Conservation (phyloP, 768 basidiomycete species). For the Strobilomyces confusus region DNA sequence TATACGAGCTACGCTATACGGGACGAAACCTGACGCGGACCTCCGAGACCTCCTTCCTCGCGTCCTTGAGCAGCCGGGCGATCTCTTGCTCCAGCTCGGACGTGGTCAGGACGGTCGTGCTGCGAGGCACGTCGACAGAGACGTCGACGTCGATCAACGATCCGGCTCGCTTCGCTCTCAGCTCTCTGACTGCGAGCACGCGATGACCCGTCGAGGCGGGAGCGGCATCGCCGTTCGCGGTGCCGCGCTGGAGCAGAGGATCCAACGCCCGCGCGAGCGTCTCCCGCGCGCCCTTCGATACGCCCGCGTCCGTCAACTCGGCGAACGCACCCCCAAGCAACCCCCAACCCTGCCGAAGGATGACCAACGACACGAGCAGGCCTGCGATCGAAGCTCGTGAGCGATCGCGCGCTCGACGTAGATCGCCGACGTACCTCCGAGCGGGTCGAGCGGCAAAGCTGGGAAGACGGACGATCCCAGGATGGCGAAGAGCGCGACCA, state of each 20-base stretch:
- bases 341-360: slow-evolving; percentile 71
- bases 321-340: slow-evolving; percentile 67
- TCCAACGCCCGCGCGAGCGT: slow-evolving; percentile 54
- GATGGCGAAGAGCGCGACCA: slow-evolving; percentile 90
- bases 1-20: slow-evolving; percentile 21
- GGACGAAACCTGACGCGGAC: slow-evolving; percentile 64
- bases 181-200: slow-evolving; percentile 45
- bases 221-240: slow-evolving; percentile 16
- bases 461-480: slow-evolving; percentile 86
- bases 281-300: slow-evolving; percentile 51
- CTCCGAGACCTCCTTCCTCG: slow-evolving; percentile 65
- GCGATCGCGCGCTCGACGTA: neutral
- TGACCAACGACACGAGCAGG: slow-evolving; percentile 83
- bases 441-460: slow-evolving; percentile 83
- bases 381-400: slow-evolving; percentile 41
- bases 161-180: slow-evolving; percentile 76
- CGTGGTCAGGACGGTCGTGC: slow-evolving; percentile 54
- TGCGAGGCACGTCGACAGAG: slow-evolving; percentile 61
- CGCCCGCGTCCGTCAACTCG: slow-evolving; percentile 82
- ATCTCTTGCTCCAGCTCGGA: slow-evolving; percentile 63
- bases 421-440: slow-evolving; percentile 63
- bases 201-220: slow-evolving; percentile 4
- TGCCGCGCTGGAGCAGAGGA: slow-evolving; percentile 43
- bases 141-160: slow-evolving; percentile 84
- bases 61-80: slow-evolving; percentile 46